phyloP scores from a whole-genome alignment of 2,329 filamentous ascomycete species.

The Escovopsis sp. region DNA sequence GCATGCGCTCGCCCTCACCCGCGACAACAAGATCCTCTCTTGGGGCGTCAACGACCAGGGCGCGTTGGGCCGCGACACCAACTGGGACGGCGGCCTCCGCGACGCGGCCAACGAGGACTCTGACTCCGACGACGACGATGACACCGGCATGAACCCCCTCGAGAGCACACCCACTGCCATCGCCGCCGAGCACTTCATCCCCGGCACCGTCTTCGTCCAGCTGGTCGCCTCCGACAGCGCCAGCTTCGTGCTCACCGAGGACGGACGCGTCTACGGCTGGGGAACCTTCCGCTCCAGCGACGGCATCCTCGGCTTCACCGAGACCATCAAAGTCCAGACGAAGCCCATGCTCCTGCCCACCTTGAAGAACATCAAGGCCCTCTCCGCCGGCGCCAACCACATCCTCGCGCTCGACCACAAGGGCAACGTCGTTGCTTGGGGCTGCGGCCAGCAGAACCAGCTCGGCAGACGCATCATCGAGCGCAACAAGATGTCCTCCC shows the following conservation, averaged over 20 bases:
- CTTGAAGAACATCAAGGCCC: slow-evolving; percentile 50
- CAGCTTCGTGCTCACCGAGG: slow-evolving; percentile 60
- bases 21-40: slow-evolving; percentile 67
- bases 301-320: slow-evolving; percentile 49
- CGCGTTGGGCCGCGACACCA: slow-evolving; percentile 61
- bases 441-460: slow-evolving; percentile 53
- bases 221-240: slow-evolving; percentile 61
- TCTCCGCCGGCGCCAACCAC: slow-evolving; percentile 57
- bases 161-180: slow-evolving; percentile 54
- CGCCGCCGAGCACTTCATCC: slow-evolving; percentile 41
- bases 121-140: slow-evolving; percentile 45
- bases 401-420: slow-evolving; percentile 51
- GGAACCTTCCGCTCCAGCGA: slow-evolving; percentile 60
- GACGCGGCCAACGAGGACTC: slow-evolving; percentile 35
- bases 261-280: slow-evolving; percentile 69
- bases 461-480: slow-evolving; percentile 45
- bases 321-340: slow-evolving; percentile 33
- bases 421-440: slow-evolving; percentile 55
- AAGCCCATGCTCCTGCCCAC: slow-evolving; percentile 41
- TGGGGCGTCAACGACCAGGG: slow-evolving; percentile 85
- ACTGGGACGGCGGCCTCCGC: slow-evolving; percentile 48
- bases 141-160: slow-evolving; percentile 53
- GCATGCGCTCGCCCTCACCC: slow-evolving; percentile 64
- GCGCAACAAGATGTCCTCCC: slow-evolving; percentile 46
- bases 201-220: slow-evolving; percentile 45